A percentile compares a stretch with the other conserved stretches of the same genome.
Conservation (phyloP, 2,329 filamentous ascomycete species). For the Diplodia sapinea region DNA sequence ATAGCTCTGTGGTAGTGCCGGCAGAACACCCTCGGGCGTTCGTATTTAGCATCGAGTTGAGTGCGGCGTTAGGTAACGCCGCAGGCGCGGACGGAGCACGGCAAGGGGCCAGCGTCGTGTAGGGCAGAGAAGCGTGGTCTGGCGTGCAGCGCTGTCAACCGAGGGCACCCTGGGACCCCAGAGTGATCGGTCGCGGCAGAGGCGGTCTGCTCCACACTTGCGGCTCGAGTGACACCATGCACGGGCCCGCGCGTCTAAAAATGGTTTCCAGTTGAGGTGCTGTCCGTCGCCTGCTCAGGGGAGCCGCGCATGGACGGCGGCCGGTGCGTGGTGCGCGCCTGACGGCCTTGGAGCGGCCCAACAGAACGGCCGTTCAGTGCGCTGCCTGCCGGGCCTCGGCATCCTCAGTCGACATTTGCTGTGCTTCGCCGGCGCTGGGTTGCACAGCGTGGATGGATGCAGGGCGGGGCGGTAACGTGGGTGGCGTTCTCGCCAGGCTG, state of each 20-base stretch:
- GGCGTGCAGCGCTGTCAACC: not conserved
- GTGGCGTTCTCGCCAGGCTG: conserved; percentile 4
- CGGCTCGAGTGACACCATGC: conserved; percentile 14
- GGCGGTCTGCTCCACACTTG: conserved; percentile 24
- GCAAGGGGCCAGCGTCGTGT: not conserved
- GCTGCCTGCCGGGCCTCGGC: not conserved
- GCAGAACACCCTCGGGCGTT: not conserved
- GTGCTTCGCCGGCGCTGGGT: not conserved
- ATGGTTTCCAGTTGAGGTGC: conserved; percentile 5
- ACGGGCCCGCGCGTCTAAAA: conserved; percentile 6
- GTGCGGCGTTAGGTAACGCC: conserved; percentile 12
- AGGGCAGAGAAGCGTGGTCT: not conserved
- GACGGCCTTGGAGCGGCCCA: not conserved
- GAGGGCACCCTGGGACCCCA: conserved; percentile 5
- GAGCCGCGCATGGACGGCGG: not conserved
- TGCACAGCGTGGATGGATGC: not conserved
- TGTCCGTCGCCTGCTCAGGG: not conserved
- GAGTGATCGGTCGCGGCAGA: not conserved
- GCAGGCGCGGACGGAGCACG: conserved; percentile 7
- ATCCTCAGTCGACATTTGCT: too few relatives aligned
- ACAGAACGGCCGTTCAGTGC: not conserved
- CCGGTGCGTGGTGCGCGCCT: conserved; percentile 17
- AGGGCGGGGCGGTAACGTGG: conserved; percentile 4
- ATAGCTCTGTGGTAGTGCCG: conserved; percentile 10
- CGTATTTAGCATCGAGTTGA: conserved; percentile 11